Evolutionary conservation across 2,329 filamentous ascomycete genomes (phyloP), one percentile per base, ranked within the genome.

Genomic region (Fulvia fulva): DNA sequence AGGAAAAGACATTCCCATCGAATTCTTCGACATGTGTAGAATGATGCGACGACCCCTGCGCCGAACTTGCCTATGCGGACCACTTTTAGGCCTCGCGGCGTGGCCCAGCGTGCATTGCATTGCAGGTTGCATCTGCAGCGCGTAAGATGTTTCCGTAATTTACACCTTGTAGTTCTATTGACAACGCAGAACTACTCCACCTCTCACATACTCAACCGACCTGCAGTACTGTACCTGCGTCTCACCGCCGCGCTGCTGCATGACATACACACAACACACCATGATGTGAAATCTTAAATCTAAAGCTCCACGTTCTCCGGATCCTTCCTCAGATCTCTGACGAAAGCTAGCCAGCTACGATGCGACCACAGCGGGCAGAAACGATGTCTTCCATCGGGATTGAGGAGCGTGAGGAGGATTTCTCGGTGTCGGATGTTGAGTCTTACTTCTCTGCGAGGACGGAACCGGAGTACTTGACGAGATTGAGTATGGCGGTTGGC

Each of bases 391-490:
- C 34, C 34, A 16, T 9, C 9, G 14, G n/a, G 5, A 5, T 41
- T 14, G 5, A 5, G 6, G 34, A 41, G 6, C 28, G 12, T 32
- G 34, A 14, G 11, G 46, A 50, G 14, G 46, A 50, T 30, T 11
- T 26, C 4, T 30, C 46, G 11, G 26, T 28, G 9, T 54, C 41
- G 5, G 51, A 54, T 11, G 26, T 8, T 16, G 51, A 54, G 26
- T 54, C 51, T 5, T 54, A 54, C 41, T 54, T 54, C n/a, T 46
- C 51, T 1, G 46, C 51, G n/a, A 37, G 32, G 26, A 28, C 46
- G 26, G 51, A 46, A 23, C 41, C 51, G 23, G 51, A 54, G 43
- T 54, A 54, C 22, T 23, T 54, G 37, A 54, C 41, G 23, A 37
- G 51, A 21, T 22, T 54, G 22, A 54, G 23, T 30, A 8, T 54